phyloP scores from a whole-genome alignment of 805 yeast species.

The Sugiyamaella qingdaonensis region DNA sequence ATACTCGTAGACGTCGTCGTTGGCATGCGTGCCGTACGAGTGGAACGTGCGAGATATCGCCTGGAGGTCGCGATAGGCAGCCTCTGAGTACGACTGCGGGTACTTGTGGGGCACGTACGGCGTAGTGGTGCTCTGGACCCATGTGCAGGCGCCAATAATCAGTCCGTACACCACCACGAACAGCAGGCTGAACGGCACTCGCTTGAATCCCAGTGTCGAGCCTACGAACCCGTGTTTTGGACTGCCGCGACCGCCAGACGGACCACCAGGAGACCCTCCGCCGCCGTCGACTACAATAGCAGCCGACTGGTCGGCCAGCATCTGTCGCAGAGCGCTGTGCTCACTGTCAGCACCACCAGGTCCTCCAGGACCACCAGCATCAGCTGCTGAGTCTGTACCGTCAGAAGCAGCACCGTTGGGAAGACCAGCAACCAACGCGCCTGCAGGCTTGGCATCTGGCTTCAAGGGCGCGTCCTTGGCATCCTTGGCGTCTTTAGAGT shows the following conservation, averaged over 20 bases:
- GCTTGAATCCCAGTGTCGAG: slow-evolving; percentile 23
- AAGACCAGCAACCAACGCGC: too few species aligned
- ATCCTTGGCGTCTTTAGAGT: background rate
- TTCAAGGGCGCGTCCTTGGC: background rate
- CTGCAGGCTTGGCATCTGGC: background rate
- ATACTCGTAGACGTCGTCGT: slow-evolving; percentile 72
- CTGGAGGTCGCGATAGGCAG: slow-evolving; percentile 71
- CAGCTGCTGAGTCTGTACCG: too few species aligned
- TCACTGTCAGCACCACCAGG: too few species aligned
- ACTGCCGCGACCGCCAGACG: too few species aligned
- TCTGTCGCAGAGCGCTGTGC: too few species aligned
- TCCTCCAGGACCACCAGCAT: too few species aligned
- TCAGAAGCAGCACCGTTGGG: too few species aligned
- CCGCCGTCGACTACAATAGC: too few species aligned
- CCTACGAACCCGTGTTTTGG: slow-evolving; percentile 9
- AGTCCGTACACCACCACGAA: slow-evolving; percentile 15
- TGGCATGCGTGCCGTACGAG: slow-evolving; percentile 74
- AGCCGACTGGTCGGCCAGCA: too few species aligned
- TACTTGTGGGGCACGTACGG: slow-evolving; percentile 9
- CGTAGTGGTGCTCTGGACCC: slow-evolving; percentile 6
- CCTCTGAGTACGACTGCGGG: slow-evolving; percentile 11
- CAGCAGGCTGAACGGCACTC: slow-evolving; percentile 21
- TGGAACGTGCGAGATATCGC: slow-evolving; percentile 62
- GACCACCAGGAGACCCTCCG: too few species aligned
- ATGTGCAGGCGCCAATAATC: slow-evolving; percentile 4